Conservation (phyloP, 2,329 filamentous ascomycete species). For the Penicillium sp. region DNA sequence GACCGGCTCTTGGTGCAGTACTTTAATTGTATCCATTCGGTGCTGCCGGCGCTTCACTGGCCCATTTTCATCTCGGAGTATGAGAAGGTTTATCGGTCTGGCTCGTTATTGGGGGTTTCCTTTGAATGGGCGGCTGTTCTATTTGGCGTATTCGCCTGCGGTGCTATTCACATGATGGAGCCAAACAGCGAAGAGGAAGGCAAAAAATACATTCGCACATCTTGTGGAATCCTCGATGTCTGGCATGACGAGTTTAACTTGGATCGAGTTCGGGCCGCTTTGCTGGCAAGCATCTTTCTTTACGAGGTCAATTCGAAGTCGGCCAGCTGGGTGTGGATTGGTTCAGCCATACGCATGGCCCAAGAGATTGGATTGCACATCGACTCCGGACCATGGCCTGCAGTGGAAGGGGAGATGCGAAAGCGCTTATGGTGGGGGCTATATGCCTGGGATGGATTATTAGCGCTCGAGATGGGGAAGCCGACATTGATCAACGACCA, state of each 20-base stretch:
- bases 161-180: constrained; percentile 69
- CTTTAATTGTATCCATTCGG: constrained; percentile 72
- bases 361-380: constrained; percentile 82
- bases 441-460: constrained; percentile 79
- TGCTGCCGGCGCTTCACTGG: constrained; percentile 87
- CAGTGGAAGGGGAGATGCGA: constrained; percentile 81
- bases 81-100: constrained; percentile 71
- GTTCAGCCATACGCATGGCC: constrained; percentile 73
- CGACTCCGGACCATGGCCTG: constrained; percentile 71
- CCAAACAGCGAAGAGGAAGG: constrained; percentile 60
- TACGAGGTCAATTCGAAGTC: constrained; percentile 85
- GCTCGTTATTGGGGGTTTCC: constrained; percentile 61
- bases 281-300: constrained; percentile 76
- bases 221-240: constrained; percentile 71
- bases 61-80: constrained; percentile 76
- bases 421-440: constrained; percentile 91
- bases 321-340: constrained; percentile 83
- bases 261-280: constrained; percentile 71
- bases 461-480: constrained; percentile 78
- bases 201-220: constrained; percentile 69
- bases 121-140: constrained; percentile 77
- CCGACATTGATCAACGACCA: constrained; percentile 82
- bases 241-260: constrained; percentile 79
- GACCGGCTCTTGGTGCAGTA: constrained; percentile 77
- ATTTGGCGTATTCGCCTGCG: constrained; percentile 81